Base-by-base conservation (phyloP, 441 rosid genomes). In the Gossypium laxum region DNA sequence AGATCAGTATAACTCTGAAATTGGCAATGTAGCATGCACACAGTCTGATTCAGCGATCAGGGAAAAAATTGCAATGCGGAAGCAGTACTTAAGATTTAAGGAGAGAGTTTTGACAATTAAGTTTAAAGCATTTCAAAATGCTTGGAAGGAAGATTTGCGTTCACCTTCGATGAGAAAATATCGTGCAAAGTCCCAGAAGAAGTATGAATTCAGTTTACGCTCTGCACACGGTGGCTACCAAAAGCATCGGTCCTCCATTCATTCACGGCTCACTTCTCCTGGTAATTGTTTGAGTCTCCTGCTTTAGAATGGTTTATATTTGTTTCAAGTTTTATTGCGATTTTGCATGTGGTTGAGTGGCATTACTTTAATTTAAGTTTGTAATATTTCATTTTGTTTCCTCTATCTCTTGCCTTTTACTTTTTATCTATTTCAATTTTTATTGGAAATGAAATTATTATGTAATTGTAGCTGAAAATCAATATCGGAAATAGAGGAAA, bases 101-200 rank as follows among this genome's bases (percentile, higher is more conserved):
- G 98, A 93, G 88, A 89, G 88, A 77, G 87, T 85, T 75, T 75
- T 90, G 51, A 78, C 87, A 47, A 91, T 96, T 38, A 90, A 93
- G 86, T 91, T 83, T 79, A 96, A 85, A 83, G 91, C 85, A 43
- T 84, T 89, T 80, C 88, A 83, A 72, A 86, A 84, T 62, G 77
- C 83, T n/a, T 96, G 99, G 98, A 90, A 86, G 88, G 93, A 91
- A 80, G 97, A 96, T 78, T 32, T 87, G 85, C 84, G 71, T 30
- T 76, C 82, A 73, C 86, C 82, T 55, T 85, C 88, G 26, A 67
- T 79, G 21, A 75, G 80, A 78, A 96, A 88, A 79, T 74, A 60
- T 58, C 88, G 85, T 64, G 81, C 88, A 19, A 91, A 85, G 81
- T 80, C 93, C 71, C 92, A 82, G 72, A 90, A 82, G 73, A 93